phyloP scores from a whole-genome alignment of 352 stramenopile genomes.

The Globisporangium okanoganense region DNA sequence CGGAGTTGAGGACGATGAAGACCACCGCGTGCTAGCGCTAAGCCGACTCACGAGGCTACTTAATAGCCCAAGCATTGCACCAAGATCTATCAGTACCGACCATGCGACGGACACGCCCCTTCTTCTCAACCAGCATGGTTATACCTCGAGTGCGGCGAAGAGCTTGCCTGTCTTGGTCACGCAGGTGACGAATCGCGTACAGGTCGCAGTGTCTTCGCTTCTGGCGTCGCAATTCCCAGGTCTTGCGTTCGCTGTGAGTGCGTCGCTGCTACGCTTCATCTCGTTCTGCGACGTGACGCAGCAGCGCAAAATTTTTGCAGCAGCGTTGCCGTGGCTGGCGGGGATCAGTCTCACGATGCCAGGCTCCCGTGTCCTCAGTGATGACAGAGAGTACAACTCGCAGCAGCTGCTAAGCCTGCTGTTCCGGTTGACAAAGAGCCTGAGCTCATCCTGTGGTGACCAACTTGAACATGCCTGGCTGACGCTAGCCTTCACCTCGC shows the following conservation, averaged over 20 bases:
- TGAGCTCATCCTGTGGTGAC: conserved; percentile 32
- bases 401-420: conserved; percentile 37
- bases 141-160: background rate
- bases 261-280: conserved; percentile 40
- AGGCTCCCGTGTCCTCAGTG: background rate
- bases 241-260: conserved; percentile 30
- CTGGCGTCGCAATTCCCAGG: conserved; percentile 29
- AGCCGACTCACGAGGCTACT: conserved; percentile 20
- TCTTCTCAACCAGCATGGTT: background rate
- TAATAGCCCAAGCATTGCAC: background rate
- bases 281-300: conserved; percentile 26
- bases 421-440: conserved; percentile 47
- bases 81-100: background rate
- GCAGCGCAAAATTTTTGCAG: conserved; percentile 51
- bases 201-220: conserved; percentile 25
- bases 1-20: conserved; percentile 31
- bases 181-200: conserved; percentile 27
- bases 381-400: conserved; percentile 9
- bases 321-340: conserved; percentile 52
- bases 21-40: conserved; percentile 29
- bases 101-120: background rate
- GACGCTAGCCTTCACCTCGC: conserved; percentile 40
- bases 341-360: conserved; percentile 23
- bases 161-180: conserved; percentile 15
- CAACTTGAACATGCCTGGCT: conserved; percentile 70